Percentiles rank a stretch among this genome's conserved stretches.
These are phyloP conservation scores for Nidula niveotomentosa DNA, from an alignment of 1,284 basidiomycete species.

Conservation along the genomic window DNA sequence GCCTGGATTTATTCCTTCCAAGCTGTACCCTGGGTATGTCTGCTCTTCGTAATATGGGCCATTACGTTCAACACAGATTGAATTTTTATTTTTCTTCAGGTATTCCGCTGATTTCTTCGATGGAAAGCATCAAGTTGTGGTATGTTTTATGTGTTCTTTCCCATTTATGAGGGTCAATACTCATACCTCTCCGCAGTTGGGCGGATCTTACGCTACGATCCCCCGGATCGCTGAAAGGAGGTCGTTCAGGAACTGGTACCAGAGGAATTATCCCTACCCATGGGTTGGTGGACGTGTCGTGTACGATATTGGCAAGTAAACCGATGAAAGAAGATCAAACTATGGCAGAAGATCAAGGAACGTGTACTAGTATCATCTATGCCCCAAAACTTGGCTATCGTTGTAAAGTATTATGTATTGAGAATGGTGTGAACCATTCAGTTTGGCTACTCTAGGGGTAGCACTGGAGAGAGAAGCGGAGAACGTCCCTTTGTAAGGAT, in stretches of 20 bases:
- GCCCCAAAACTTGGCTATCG: no score
- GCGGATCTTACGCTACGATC: conserved; percentile 88
- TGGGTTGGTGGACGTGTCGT: conserved; percentile 47
- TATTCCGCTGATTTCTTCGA: conserved; percentile 93
- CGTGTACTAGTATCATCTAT: no score
- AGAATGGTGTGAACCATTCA: no score
- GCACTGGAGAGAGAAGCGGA: no score
- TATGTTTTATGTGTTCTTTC: conserved; percentile 61
- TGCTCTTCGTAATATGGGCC: background rate
- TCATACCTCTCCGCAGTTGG: conserved; percentile 53
- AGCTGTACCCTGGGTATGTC: conserved; percentile 78
- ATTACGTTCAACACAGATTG: background rate
- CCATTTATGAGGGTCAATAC: background rate
- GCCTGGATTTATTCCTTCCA: conserved; percentile 77
- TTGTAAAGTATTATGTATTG: no score
- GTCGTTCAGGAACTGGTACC: conserved; percentile 83
- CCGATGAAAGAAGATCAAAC: no score
- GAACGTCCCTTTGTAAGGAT: no score
- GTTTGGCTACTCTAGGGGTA: no score
- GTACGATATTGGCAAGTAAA: conserved; percentile 51
- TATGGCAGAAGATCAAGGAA: no score
- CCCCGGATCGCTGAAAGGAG: conserved; percentile 79
- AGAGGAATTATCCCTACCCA: conserved; percentile 45
- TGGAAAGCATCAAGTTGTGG: conserved; percentile 79
- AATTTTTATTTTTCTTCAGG: conserved; percentile 27